Conservation (phyloP, 768 basidiomycete genomes). For the Serendipita sp. region DNA sequence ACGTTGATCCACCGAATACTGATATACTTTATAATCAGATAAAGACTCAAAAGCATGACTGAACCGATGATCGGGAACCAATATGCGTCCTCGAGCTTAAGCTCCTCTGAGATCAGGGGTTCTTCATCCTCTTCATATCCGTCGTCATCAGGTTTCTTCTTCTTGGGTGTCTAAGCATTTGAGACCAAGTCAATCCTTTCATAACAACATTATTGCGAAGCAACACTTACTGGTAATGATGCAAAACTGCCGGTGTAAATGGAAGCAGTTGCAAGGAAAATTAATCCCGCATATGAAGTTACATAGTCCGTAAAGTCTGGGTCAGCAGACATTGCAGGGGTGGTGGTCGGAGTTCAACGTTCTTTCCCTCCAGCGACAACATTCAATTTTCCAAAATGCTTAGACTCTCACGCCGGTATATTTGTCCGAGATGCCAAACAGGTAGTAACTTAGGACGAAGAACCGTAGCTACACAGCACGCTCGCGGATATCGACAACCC, state of each 20-base stretch:
- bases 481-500: not conserved
- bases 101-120: constrained; percentile 38
- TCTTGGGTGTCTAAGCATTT: constrained; percentile 4
- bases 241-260: constrained; percentile 56
- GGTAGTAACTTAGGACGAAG: not conserved
- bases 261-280: constrained; percentile 45
- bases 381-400: not conserved
- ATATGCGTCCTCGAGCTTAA: constrained; percentile 21
- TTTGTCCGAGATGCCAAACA: not conserved
- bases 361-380: too few species aligned
- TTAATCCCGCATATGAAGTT: constrained; percentile 47
- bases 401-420: not conserved
- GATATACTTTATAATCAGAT: constrained; percentile 52
- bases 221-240: constrained; percentile 43
- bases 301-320: constrained; percentile 3
- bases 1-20: constrained; percentile 25
- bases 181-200: not conserved
- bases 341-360: not conserved
- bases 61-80: constrained; percentile 36
- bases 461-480: not conserved
- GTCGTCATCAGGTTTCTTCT: constrained; percentile 8
- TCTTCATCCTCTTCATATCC: constrained; percentile 29
- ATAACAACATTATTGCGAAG: not conserved
- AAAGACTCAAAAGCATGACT: constrained; percentile 48
- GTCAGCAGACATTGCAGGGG: not conserved